Evolutionary conservation across 139 green algal genomes (phyloP), one percentile per base, ranked within the genome.

Genomic region (Monoraphidium neglectum): DNA sequence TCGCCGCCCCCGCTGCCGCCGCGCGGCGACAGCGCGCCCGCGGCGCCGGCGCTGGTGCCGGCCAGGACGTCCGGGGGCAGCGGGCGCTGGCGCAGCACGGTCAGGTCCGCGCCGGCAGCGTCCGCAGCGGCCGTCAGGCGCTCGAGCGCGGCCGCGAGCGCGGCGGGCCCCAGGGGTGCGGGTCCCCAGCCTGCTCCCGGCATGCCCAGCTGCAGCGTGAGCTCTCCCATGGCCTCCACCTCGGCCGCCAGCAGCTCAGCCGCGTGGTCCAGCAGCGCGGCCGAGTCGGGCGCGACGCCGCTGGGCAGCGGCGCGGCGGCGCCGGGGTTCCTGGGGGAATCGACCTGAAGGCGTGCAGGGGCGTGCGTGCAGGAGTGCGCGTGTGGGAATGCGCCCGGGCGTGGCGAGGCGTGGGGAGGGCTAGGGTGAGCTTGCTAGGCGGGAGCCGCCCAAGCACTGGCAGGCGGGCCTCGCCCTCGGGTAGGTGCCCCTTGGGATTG

Each of bases 201-300:
- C 5, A 70, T 82, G 53, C 91, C 91, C 51, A 96, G 77, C 74
- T 93, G 81, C 8, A 94, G 74, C 54, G 94, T 46, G 40, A 89
- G 66, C 85, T 97, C 92, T 24, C 92, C 92, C 23, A 88, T 72
- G 13, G 77, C 82, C 54, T 65, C 43, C 32, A 96, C 82, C 89
- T 96, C 85, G 23, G 59, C 30, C 49, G 26, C 24, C 15, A 16
- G 26, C 54, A 80, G 66, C 28, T n/a, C n/a, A n/a, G n/a, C n/a
- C n/a, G n/a, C n/a, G n/a, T n/a, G n/a, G n/a, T n/a, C n/a, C n/a
- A n/a, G n/a, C n/a, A n/a, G n/a, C n/a, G n/a, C n/a, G n/a, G n/a
- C n/a, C n/a, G n/a, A n/a, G n/a, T n/a, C n/a, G n/a, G n/a, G n/a
- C n/a, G n/a, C n/a, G n/a, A n/a, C n/a, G n/a, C n/a, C n/a, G n/a